Percentiles rank a stretch among this genome's conserved stretches.
phyloP scores from a whole-genome alignment of 345 rosid genomes.

The Eucalyptus tenuipes region DNA sequence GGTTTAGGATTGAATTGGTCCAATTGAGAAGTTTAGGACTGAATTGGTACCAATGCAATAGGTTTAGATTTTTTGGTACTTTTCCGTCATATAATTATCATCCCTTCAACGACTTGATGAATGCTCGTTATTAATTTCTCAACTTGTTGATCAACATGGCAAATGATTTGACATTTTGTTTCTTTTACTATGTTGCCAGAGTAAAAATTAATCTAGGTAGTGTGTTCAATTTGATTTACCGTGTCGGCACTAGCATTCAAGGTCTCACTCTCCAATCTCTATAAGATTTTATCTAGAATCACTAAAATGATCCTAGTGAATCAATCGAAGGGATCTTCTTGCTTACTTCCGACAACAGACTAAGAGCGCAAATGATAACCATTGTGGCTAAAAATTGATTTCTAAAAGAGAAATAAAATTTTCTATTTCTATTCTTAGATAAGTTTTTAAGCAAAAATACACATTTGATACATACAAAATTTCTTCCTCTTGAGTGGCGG shows the following conservation, averaged over 20 bases:
- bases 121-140: neutral
- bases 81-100: neutral
- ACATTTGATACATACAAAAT: too few relatives aligned
- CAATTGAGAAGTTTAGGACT: too few relatives aligned
- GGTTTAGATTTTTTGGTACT: too few relatives aligned
- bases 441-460: too few relatives aligned
- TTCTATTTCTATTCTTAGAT: too few relatives aligned
- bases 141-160: neutral
- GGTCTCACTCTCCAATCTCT: too few relatives aligned
- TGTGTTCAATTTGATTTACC: neutral
- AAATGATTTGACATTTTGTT: neutral
- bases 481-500: fast-evolving
- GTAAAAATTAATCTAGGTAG: neutral
- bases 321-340: neutral
- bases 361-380: too few relatives aligned
- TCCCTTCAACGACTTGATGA: neutral
- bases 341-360: neutral
- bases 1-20: too few relatives aligned
- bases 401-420: too few relatives aligned
- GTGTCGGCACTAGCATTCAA: too few relatives aligned
- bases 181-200: neutral
- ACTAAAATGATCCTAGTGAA: neutral
- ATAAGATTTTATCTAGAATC: neutral
- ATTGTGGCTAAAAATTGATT: too few relatives aligned
- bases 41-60: too few relatives aligned